phyloP scores from a whole-genome alignment of 345 rosid species.

The Eucalyptus virginea region DNA sequence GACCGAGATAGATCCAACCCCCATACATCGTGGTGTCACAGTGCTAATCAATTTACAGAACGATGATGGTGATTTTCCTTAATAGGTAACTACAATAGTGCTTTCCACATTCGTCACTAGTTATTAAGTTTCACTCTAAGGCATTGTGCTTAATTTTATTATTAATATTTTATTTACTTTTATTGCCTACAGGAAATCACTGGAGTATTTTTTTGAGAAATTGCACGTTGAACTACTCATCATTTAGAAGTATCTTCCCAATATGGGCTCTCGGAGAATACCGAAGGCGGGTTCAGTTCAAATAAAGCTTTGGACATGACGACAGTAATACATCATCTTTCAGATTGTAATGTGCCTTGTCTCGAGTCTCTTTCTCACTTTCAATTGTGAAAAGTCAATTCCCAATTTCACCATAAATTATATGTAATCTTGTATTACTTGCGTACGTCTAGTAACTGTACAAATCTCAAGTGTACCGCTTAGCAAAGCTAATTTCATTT shows the following conservation, averaged over 20 bases:
- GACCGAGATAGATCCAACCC: constrained; percentile 12
- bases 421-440: too few relatives aligned
- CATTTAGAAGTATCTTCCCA: constrained; percentile 33
- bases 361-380: neutral
- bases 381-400: too few relatives aligned
- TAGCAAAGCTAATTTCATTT: too few relatives aligned
- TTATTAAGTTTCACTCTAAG: neutral
- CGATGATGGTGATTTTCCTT: constrained; percentile 52
- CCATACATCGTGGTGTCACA: constrained; percentile 29
- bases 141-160: neutral
- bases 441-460: too few relatives aligned
- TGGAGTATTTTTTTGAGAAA: constrained; percentile 29
- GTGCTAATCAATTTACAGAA: constrained; percentile 31
- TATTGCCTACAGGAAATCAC: constrained; percentile 15
- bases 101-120: neutral
- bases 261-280: constrained; percentile 40
- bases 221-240: constrained; percentile 31
- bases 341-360: too few relatives aligned
- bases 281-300: constrained; percentile 2
- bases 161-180: neutral
- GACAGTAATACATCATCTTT: neutral
- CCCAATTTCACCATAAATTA: too few relatives aligned
- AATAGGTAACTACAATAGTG: constrained; percentile 3
- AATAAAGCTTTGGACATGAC: neutral
- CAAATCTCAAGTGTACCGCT: too few relatives aligned